Percentiles rank a stretch among this genome's conserved stretches.
These are phyloP conservation scores for Lipomyces orientalis DNA, from an alignment of 805 yeast genomes.

Conservation along the genomic window DNA sequence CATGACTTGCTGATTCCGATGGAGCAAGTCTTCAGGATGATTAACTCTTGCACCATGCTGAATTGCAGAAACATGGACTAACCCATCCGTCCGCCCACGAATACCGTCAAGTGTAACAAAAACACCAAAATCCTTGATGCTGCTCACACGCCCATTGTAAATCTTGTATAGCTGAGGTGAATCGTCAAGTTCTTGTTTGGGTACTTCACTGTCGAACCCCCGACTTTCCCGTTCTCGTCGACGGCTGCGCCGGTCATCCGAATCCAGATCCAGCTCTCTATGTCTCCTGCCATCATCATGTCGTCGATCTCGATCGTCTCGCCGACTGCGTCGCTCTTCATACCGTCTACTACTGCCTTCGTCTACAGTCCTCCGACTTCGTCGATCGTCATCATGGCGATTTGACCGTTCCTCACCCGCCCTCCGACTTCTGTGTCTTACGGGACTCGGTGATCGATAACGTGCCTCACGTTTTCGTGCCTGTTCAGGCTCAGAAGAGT, in stretches of 20 bases:
- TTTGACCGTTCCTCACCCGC: neutral
- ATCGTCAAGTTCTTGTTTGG: slow-evolving; percentile 38
- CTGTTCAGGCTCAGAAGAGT: neutral
- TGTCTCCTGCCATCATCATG: neutral
- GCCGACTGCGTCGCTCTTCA: slow-evolving; percentile 4
- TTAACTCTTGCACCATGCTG: slow-evolving; percentile 53
- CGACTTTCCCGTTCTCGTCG: neutral
- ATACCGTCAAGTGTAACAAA: slow-evolving; percentile 63
- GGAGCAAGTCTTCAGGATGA: slow-evolving; percentile 64
- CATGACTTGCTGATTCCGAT: slow-evolving; percentile 63
- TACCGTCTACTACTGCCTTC: neutral
- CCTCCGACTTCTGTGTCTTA: slow-evolving; percentile 1
- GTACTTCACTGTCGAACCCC: neutral
- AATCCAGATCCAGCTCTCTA: neutral
- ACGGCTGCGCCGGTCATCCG: neutral
- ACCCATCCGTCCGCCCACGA: slow-evolving; percentile 54
- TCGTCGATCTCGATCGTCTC: slow-evolving; percentile 2
- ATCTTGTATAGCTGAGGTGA: slow-evolving; percentile 54
- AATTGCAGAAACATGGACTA: slow-evolving; percentile 81
- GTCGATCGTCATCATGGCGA: neutral
- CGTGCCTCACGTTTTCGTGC: neutral
- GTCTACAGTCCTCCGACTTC: slow-evolving; percentile 5
- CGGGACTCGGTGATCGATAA: slow-evolving; percentile 15
- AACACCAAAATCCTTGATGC: slow-evolving; percentile 74
- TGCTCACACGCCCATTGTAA: slow-evolving; percentile 65